Evolutionary conservation across 805 yeast genomes (phyloP).

Genomic region (Cyberlindnera galapagoensis): DNA sequence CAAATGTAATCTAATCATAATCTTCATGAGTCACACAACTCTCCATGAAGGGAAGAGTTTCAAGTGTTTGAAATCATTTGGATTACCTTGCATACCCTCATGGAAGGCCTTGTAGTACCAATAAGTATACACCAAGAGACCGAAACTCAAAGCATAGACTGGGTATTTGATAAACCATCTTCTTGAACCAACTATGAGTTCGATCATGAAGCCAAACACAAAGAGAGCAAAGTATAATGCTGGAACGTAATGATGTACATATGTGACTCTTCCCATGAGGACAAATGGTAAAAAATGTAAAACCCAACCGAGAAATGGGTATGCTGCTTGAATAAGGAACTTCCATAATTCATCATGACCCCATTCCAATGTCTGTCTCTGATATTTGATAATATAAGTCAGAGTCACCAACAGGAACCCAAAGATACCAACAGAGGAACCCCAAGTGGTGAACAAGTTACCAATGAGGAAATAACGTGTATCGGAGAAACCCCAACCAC

Average conservation of each 20-base stretch:
- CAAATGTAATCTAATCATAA: background rate
- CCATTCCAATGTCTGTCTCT: slow-evolving; percentile 55
- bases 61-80: slow-evolving; percentile 40
- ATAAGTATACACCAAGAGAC: slow-evolving; percentile 50
- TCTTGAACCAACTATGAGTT: slow-evolving; percentile 20
- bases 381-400: slow-evolving; percentile 48
- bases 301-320: slow-evolving; percentile 88
- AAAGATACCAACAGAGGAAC: slow-evolving; percentile 52
- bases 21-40: slow-evolving; percentile 6
- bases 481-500: slow-evolving; percentile 56
- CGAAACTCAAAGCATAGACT: slow-evolving; percentile 42
- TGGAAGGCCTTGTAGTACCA: slow-evolving; percentile 59
- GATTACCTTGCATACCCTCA: slow-evolving; percentile 71
- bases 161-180: slow-evolving; percentile 21
- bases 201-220: slow-evolving; percentile 36
- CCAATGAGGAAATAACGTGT: slow-evolving; percentile 65
- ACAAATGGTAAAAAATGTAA: slow-evolving; percentile 85
- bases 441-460: slow-evolving; percentile 71
- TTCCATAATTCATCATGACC: slow-evolving; percentile 33
- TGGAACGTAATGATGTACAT: slow-evolving; percentile 94
- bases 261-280: slow-evolving; percentile 93
- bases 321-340: slow-evolving; percentile 58
- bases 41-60: slow-evolving; percentile 55
- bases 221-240: slow-evolving; percentile 91
- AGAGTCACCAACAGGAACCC: slow-evolving; percentile 37